Conservation (phyloP, 2,329 filamentous ascomycete genomes). For the Neurospora sp. region DNA sequence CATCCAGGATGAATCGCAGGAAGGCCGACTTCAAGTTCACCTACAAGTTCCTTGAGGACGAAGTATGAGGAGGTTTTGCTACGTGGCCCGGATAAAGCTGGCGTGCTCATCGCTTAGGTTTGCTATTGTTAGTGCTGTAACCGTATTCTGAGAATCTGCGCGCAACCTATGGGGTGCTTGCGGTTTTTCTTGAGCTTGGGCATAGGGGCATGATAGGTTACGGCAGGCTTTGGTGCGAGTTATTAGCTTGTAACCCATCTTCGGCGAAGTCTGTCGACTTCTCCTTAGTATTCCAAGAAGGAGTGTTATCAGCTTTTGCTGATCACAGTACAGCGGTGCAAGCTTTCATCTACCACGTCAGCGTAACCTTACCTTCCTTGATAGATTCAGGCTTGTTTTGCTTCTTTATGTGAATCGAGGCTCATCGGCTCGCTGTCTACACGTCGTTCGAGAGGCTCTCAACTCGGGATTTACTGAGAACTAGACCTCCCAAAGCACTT, state of each 20-base stretch:
- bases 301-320: not conserved
- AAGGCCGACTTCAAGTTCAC: conserved; percentile 98
- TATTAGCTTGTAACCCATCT: not conserved
- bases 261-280: not conserved
- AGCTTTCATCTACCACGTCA: not conserved
- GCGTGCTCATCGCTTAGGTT: not conserved
- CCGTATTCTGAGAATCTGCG: not conserved
- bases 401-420: conserved; percentile 26
- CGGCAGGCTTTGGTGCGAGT: not conserved
- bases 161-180: not conserved
- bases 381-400: conserved; percentile 10
- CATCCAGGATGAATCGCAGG: conserved; percentile 88
- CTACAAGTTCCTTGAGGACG: conserved; percentile 95
- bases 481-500: not conserved
- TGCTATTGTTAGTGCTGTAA: not conserved
- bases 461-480: not conserved
- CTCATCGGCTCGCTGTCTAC: not conserved
- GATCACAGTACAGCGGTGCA: not conserved
- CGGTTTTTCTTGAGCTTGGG: not conserved
- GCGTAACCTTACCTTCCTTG: not conserved
- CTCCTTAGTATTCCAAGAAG: not conserved
- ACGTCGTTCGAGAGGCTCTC: not conserved
- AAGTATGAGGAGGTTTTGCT: conserved; percentile 43
- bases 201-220: not conserved
- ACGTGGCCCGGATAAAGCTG: not conserved